Percentiles rank a stretch among this genome's conserved stretches.
Evolutionary conservation across 179 eudicot genomes (phyloP).

Genomic region (Silene noctiflora): DNA sequence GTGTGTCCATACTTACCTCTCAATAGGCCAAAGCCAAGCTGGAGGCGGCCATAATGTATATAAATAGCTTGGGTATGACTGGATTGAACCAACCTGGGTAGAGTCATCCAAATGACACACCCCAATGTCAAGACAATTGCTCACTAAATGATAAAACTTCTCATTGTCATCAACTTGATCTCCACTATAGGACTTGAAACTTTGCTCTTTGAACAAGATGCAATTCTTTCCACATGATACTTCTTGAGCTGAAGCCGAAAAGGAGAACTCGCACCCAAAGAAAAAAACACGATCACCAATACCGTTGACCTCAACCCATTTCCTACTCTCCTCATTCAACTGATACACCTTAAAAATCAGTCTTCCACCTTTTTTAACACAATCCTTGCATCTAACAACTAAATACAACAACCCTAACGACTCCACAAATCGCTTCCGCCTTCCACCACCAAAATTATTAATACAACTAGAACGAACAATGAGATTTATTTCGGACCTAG

Average conservation of each 20-base stretch:
- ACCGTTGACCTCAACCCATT: conserved; percentile 16
- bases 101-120: conserved; percentile 22
- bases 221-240: neutral
- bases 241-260: conserved; percentile 5
- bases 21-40: conserved; percentile 23
- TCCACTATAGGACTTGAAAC: conserved; percentile 21
- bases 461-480: neutral
- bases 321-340: neutral
- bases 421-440: too few species aligned
- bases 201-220: neutral
- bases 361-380: neutral
- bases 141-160: neutral
- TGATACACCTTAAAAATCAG: conserved; percentile 3
- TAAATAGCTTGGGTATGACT: conserved; percentile 8
- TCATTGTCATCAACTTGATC: neutral
- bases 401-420: too few species aligned
- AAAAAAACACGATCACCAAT: conserved; percentile 18
- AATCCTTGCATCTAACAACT: too few species aligned
- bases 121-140: neutral
- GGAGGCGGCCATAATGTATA: conserved; percentile 29
- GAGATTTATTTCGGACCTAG: neutral
- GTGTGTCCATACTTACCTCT: neutral
- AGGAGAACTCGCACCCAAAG: conserved; percentile 17
- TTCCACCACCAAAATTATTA: neutral
- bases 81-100: neutral